These are phyloP conservation scores for Meira miltonrushii DNA, from an alignment of 1,284 basidiomycete genomes.

Conservation along the genomic window DNA sequence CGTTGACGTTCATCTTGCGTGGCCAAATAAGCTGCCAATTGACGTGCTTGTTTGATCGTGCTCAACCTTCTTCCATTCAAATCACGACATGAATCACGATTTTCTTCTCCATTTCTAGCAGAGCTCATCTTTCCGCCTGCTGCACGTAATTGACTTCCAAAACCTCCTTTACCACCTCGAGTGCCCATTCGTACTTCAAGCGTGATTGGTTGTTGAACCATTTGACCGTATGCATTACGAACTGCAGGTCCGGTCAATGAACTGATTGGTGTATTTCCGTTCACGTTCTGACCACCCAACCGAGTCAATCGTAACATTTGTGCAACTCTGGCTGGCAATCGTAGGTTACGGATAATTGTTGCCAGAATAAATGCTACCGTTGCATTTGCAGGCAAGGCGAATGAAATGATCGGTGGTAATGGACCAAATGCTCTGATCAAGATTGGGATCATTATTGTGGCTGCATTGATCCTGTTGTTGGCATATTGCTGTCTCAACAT, in stretches of 20 bases:
- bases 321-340: background rate
- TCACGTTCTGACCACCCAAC: background rate
- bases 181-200: conserved; percentile 28
- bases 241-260: background rate
- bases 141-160: conserved; percentile 90
- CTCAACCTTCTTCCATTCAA: conserved; percentile 81
- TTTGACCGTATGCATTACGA: background rate
- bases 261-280: background rate
- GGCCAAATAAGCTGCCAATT: conserved; percentile 85
- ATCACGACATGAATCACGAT: conserved; percentile 92
- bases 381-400: conserved; percentile 5
- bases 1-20: conserved; percentile 74
- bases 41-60: conserved; percentile 92
- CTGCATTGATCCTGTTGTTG: too few relatives aligned
- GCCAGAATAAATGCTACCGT: background rate
- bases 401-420: conserved; percentile 10
- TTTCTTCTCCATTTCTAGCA: conserved; percentile 61
- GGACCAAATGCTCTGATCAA: conserved; percentile 11
- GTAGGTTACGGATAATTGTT: background rate
- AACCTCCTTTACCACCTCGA: conserved; percentile 92
- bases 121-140: conserved; percentile 91
- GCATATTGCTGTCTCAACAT: too few relatives aligned
- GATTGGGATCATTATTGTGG: conserved; percentile 5
- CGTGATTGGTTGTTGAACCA: conserved; percentile 7
- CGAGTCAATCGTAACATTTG: background rate